Conservation (phyloP, 768 basidiomycete genomes). For the Panaeolus cyanescens region DNA sequence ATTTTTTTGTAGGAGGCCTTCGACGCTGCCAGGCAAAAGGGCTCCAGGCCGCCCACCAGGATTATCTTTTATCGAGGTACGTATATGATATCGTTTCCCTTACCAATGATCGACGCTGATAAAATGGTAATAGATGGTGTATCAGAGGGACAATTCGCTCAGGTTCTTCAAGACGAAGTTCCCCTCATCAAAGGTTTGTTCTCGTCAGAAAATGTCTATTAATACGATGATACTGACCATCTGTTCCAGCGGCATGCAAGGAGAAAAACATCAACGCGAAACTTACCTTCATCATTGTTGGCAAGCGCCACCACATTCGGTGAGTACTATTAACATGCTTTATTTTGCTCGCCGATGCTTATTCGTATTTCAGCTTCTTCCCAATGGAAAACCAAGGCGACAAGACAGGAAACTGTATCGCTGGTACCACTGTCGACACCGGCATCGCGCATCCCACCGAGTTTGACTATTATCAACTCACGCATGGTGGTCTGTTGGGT, state of each 20-base stretch:
- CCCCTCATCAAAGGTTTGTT: constrained; percentile 53
- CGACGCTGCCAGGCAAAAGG: constrained; percentile 43
- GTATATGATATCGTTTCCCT: constrained; percentile 21
- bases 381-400: constrained; percentile 45
- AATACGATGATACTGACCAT: neutral
- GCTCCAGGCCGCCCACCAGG: constrained; percentile 56
- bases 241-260: constrained; percentile 56
- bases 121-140: constrained; percentile 45
- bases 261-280: constrained; percentile 56
- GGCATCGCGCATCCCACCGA: constrained; percentile 73
- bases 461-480: constrained; percentile 78
- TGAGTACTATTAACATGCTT: constrained; percentile 10
- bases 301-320: constrained; percentile 72
- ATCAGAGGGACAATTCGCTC: constrained; percentile 52
- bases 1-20: constrained; percentile 57
- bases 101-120: no score
- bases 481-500: constrained; percentile 77
- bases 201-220: no score
- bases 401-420: constrained; percentile 70
- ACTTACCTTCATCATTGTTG: constrained; percentile 81
- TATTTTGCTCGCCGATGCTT: neutral
- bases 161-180: constrained; percentile 58
- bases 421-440: constrained; percentile 78
- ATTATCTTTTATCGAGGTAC: constrained; percentile 77
- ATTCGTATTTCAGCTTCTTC: constrained; percentile 1